phyloP scores from a whole-genome alignment of 306 rosid species.

The Prunus mongolica region DNA sequence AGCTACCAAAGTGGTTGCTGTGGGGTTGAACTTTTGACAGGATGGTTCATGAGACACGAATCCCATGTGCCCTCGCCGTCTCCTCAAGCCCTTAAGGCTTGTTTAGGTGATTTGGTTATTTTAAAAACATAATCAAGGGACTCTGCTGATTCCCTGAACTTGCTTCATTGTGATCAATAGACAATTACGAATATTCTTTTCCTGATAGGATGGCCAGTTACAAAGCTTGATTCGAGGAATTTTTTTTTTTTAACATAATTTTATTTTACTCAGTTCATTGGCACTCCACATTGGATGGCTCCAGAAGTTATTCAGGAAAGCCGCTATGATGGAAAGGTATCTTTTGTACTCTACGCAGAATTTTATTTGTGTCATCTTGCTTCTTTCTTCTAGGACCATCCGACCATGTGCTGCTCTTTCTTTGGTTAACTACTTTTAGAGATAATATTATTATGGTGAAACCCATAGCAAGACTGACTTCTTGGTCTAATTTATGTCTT shows the following conservation, averaged over 20 bases:
- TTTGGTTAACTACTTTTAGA: background rate
- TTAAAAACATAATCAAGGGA: background rate
- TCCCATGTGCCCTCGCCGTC: background rate
- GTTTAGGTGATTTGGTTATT: background rate
- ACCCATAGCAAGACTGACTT: background rate
- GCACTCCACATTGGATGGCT: slow-evolving; percentile 99
- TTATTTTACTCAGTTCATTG: slow-evolving; percentile 71
- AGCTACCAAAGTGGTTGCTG: background rate
- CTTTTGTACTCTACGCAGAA: slow-evolving; percentile 4
- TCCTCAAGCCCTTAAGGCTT: background rate
- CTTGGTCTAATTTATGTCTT: slow-evolving; percentile 10
- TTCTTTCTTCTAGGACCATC: slow-evolving; percentile 12
- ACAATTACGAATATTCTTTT: background rate
- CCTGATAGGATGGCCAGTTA: background rate
- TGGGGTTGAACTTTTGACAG: background rate
- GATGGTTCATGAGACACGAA: background rate
- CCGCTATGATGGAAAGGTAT: slow-evolving; percentile 98
- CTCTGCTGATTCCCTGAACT: background rate
- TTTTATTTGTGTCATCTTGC: slow-evolving; percentile 19
- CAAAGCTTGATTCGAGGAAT: slow-evolving; percentile 13
- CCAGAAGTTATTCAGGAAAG: slow-evolving; percentile 99
- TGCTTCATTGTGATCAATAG: background rate
- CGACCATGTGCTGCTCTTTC: background rate
- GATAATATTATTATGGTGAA: background rate
- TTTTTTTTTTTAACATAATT: slow-evolving; percentile 21